A percentile compares a stretch with the other conserved stretches of the same genome.
These are phyloP conservation scores for Dryadomyces quercus-mongolicae DNA, from an alignment of 2,329 filamentous ascomycete genomes.

Conservation along the genomic window DNA sequence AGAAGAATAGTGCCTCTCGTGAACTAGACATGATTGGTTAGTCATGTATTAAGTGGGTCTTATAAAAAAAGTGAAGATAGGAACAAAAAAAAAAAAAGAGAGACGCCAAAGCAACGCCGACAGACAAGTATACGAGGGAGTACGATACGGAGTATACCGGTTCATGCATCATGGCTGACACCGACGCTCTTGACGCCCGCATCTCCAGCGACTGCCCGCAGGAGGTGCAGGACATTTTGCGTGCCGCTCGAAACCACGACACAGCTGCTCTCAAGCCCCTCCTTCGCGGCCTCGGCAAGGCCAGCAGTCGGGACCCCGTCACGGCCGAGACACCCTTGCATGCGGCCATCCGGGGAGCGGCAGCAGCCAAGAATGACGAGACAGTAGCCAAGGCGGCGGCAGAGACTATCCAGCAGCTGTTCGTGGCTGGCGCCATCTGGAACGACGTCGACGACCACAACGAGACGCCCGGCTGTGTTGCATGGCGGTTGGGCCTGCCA, in stretches of 20 bases:
- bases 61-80: too few species aligned
- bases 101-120: neutral
- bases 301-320: conserved; percentile 71
- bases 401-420: conserved; percentile 59
- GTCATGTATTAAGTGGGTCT: neutral
- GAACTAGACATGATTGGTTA: neutral
- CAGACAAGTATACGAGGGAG: neutral
- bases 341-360: conserved; percentile 62
- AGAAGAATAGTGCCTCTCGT: too few species aligned
- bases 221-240: conserved; percentile 37
- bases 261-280: conserved; percentile 55
- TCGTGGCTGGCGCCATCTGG: conserved; percentile 90
- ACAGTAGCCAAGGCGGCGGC: conserved; percentile 30
- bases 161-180: conserved; percentile 14
- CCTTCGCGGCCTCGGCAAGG: conserved; percentile 47
- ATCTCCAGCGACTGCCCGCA: conserved; percentile 41
- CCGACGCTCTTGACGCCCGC: conserved; percentile 38
- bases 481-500: conserved; percentile 53
- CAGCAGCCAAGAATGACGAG: too few species aligned
- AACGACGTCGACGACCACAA: conserved; percentile 80
- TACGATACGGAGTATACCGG: neutral
- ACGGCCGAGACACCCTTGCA: conserved; percentile 85
- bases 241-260: conserved; percentile 48
- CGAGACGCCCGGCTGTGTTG: conserved; percentile 87
- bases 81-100: neutral